Conservation (phyloP, 441 rosid genomes). For the Populus hybrid region DNA sequence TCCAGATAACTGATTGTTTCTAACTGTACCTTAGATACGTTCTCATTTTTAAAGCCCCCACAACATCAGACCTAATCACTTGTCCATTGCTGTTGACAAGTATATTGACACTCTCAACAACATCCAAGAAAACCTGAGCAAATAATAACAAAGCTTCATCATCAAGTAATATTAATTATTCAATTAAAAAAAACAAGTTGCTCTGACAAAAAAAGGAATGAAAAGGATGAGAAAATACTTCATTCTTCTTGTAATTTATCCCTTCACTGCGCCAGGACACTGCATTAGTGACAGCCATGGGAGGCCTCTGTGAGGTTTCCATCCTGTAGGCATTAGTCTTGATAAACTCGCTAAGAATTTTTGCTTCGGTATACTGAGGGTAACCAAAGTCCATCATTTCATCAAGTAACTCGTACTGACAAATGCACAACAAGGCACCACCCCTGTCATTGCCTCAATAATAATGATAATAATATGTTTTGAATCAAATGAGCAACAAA, state of each 20-base stretch:
- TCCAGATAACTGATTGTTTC: background rate
- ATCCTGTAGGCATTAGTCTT: conserved; percentile 99
- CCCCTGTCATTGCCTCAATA: conserved; percentile 6
- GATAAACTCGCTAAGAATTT: conserved; percentile 89
- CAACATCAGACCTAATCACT: conserved; percentile 91
- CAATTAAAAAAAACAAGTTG: conserved; percentile 7
- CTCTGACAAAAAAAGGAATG: background rate
- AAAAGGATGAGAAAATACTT: conserved; percentile 43
- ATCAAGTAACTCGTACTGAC: conserved; percentile 94
- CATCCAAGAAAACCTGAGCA: conserved; percentile 92
- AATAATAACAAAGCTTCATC: conserved; percentile 10
- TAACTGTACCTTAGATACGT: conserved; percentile 73
- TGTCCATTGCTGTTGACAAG: conserved; percentile 98
- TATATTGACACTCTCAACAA: conserved; percentile 91
- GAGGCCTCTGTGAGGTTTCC: conserved; percentile 96
- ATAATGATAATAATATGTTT: background rate
- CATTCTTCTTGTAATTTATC: conserved; percentile 87
- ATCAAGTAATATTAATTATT: conserved; percentile 16
- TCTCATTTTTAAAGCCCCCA: conserved; percentile 98
- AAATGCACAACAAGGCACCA: conserved; percentile 8
- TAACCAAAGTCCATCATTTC: conserved; percentile 99
- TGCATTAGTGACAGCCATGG: conserved; percentile 99
- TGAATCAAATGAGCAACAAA: conserved; percentile 9
- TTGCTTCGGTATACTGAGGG: conserved; percentile 96
- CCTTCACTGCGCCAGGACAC: conserved; percentile 99